Percentiles rank a stretch among this genome's conserved stretches.
phyloP scores from a whole-genome alignment of 140 eudicot genomes.

The Ambrosia hybrid region DNA sequence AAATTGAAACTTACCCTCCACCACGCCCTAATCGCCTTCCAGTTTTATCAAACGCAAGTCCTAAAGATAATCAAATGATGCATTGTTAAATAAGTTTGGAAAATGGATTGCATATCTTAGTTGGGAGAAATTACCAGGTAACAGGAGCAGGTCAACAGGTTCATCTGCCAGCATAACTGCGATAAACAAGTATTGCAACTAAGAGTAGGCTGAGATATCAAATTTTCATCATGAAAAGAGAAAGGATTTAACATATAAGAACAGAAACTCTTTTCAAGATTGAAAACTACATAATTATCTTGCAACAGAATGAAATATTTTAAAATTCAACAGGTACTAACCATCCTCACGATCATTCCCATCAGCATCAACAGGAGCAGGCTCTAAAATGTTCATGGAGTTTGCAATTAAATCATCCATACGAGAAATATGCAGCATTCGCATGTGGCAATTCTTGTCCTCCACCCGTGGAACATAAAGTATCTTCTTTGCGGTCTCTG shows the following conservation, averaged over 20 bases:
- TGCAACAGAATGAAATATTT: too few relatives aligned
- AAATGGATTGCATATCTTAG: not conserved
- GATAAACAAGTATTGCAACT: not conserved
- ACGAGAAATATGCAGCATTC: conserved; percentile 77
- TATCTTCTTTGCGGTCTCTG: conserved; percentile 51
- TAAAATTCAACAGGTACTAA: conserved; percentile 24
- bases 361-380: conserved; percentile 71
- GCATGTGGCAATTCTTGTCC: conserved; percentile 86
- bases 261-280: not conserved
- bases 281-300: not conserved
- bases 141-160: conserved; percentile 80
- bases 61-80: conserved; percentile 27
- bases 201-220: not conserved
- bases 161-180: conserved; percentile 89
- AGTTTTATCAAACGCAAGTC: conserved; percentile 92
- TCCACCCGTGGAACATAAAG: conserved; percentile 98
- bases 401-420: conserved; percentile 85
- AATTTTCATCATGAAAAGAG: not conserved
- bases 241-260: not conserved
- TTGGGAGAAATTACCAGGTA: conserved; percentile 61
- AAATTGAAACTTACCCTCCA: conserved; percentile 70
- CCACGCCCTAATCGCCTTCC: conserved; percentile 99
- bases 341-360: conserved; percentile 95
- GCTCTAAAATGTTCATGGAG: conserved; percentile 93
- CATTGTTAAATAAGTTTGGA: conserved; percentile 12